These are phyloP conservation scores for Sanguinoderma infundibulare DNA, from an alignment of 1,284 basidiomycete genomes.

Conservation along the genomic window DNA sequence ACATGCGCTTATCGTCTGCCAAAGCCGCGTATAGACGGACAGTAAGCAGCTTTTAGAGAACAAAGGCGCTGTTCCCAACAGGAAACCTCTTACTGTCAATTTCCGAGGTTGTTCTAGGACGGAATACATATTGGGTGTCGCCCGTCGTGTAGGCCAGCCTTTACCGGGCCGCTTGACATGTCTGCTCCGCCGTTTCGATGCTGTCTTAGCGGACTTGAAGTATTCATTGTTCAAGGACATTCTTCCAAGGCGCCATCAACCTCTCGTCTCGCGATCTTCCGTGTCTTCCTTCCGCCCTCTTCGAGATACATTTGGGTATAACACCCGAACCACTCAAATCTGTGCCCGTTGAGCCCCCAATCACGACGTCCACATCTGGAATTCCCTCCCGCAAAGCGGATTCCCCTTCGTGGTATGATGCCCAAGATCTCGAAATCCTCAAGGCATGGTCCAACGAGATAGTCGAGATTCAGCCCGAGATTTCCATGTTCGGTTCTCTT, in stretches of 20 bases:
- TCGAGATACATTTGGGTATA: conserved; percentile 76
- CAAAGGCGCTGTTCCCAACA: too few relatives aligned
- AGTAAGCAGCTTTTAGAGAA: too few relatives aligned
- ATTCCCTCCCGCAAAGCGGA: conserved; percentile 33
- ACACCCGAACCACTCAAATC: conserved; percentile 67
- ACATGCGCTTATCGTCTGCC: too few relatives aligned
- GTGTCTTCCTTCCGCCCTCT: conserved; percentile 77
- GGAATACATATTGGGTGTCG: too few relatives aligned
- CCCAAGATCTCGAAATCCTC: conserved; percentile 72
- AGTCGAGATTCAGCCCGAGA: conserved; percentile 74
- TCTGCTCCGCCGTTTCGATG: conserved; percentile 9
- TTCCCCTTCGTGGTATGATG: conserved; percentile 74
- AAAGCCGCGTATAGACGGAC: too few relatives aligned
- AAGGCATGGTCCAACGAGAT: conserved; percentile 83
- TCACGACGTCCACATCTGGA: conserved; percentile 40
- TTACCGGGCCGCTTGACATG: conserved; percentile 20
- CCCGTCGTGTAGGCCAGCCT: neutral
- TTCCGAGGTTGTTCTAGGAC: too few relatives aligned
- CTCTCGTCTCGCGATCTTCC: conserved; percentile 69
- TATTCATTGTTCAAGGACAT: conserved; percentile 27
- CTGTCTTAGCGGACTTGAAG: conserved; percentile 25
- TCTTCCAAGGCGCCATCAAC: conserved; percentile 65
- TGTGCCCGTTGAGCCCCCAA: conserved; percentile 62
- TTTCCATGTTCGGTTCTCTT: conserved; percentile 79
- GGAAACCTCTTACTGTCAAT: too few relatives aligned